Evolutionary conservation across 2,329 filamentous ascomycete genomes (phyloP).

Genomic region (Phaeophleospora eucalypticola): DNA sequence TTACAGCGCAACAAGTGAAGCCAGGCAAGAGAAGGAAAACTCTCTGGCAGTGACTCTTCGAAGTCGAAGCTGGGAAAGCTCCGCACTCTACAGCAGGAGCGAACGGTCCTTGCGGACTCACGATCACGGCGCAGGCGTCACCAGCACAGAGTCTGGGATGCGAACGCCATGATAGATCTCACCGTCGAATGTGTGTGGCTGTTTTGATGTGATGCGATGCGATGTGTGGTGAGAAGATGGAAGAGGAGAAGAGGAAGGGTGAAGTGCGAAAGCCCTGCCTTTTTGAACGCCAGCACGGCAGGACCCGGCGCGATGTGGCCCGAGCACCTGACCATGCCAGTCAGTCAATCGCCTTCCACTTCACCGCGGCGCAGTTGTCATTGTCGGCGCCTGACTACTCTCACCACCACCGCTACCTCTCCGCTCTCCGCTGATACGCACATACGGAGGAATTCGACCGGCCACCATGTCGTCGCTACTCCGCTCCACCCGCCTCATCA

Average conservation of each 20-base stretch:
- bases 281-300: neutral
- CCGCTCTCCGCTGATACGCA: slow-evolving; percentile 8
- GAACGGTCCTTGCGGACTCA: slow-evolving; percentile 2
- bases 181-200: slow-evolving; percentile 2
- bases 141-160: slow-evolving; percentile 10
- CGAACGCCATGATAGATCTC: slow-evolving; percentile 15
- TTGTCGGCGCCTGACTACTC: neutral
- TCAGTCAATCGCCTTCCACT: too few relatives aligned
- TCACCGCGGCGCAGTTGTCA: neutral
- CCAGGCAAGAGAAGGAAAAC: neutral
- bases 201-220: slow-evolving; percentile 1
- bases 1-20: slow-evolving; percentile 1
- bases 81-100: slow-evolving; percentile 7
- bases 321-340: too few relatives aligned
- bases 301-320: neutral
- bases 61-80: too few relatives aligned
- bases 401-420: slow-evolving; percentile 4
- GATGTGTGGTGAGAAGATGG: slow-evolving; percentile 6
- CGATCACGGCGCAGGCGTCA: slow-evolving; percentile 9
- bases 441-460: slow-evolving; percentile 2
- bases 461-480: slow-evolving; percentile 29
- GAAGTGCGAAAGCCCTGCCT: neutral
- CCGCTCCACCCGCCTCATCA: slow-evolving; percentile 29
- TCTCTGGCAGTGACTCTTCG: neutral
- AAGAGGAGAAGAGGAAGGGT: neutral